Base-by-base conservation (phyloP, 2,329 filamentous ascomycete species). In the Colletotrichum karsti region DNA sequence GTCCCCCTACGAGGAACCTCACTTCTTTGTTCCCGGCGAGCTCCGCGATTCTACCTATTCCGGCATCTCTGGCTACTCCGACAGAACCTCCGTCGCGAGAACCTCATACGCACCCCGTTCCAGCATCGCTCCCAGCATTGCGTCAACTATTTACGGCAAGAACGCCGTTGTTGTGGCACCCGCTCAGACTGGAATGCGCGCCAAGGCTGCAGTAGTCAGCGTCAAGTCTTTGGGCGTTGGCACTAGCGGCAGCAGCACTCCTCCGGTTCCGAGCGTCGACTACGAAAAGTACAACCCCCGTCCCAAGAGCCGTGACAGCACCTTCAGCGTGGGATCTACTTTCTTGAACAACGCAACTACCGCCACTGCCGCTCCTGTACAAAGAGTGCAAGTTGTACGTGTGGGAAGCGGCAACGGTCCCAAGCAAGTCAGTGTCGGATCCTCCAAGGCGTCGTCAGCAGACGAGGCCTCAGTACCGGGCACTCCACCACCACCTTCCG, bases 21-120 rank as follows among this genome's bases (percentile, higher is more conserved):
- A 97, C 77, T 98, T 97, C 86, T 98, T 98, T 79, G 92, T 97
- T 73, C 95, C 95, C 10, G 92, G 92, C 67, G 94, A 97, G 76
- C 86, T 98, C 50, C 92, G 95, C 72, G 94, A 97, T 80, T 97
- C 94, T 7, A 95, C 94, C 12, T 97, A 95, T 81, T 97, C 94
- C 5, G 92, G 89, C 69, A 88, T 92, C 69, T 93, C 92, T 2
- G 85, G 83, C 55, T 88, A 84, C 73, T 87, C 84, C 33, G 89
- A 91, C 75, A 84, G 88, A 63, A 89, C 87, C 0, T 91, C 89
- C 1, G 89, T 85, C 68, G 89, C 88, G 35, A 83, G 84, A 39
- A 87, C 84, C 7, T 88, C 87, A 2, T 89, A 88, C 69, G 87
- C 86, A 2, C 86, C 87, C 35, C 86, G 90, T 63, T 90, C 88